Base-by-base conservation (phyloP, 257 asterid genomes). In the Paraleonurus japonicus region DNA sequence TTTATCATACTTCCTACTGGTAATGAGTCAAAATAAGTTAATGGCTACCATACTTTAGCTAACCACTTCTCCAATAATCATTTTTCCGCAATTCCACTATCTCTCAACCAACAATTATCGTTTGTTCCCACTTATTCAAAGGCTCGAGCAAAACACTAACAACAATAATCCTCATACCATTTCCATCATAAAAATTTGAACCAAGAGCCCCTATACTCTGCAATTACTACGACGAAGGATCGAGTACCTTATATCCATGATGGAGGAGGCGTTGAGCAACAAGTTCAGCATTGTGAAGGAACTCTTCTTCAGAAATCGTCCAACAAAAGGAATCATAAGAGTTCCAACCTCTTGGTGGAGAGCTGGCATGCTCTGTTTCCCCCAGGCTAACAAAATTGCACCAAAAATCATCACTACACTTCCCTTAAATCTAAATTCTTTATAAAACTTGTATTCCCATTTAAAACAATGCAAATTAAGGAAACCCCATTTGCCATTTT, bases 301-400 rank as follows among this genome's bases (percentile, higher is more conserved):
- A 92, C 27, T 95, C 96, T 73, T 82, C 80, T 78, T 95, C 99
- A 6, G 98, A 85, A 68, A 95, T 70, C 7, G 86, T 88, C 99
- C 99, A 95, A 74, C 88, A 80, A 79, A 91, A 95, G 13, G 99
- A 95, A 83, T 95, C 99, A 51, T 89, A 95, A 2, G 99, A 95
- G 73, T 95, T 92, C 99, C 99, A 95, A 41, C 99, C 99, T 73
- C 96, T 83, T 24, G 99, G 99, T 8, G 97, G 98, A 24, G 80
- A 58, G 74, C 74, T 76, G 41, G 96, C 95, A 67, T 39, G 85
- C 76, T 78, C 85, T 37, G 51, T 47, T 63, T 50, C 82, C 62
- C 78, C 84, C 55, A 51, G 33, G 72, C 96, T 87, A 73, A 63
- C 43, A 72, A 79, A 76, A 62, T n/a, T 43, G 45, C 62, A 57